These are phyloP conservation scores for Microthlaspi erraticum DNA, from an alignment of 345 rosid species.

Conservation along the genomic window DNA sequence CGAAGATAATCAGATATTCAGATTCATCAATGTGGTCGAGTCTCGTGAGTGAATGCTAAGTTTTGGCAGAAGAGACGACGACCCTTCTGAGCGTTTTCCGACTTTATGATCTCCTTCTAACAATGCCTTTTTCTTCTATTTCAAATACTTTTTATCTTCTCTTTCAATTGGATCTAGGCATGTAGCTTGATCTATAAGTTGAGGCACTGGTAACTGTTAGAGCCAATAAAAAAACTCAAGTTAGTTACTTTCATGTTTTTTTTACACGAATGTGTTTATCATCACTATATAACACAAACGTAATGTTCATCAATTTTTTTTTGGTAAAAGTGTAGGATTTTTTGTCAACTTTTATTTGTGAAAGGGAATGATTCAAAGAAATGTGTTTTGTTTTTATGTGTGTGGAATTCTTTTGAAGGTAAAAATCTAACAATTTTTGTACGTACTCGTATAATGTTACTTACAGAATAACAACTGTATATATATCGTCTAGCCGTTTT, in stretches of 20 bases:
- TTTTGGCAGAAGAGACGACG: constrained; percentile 27
- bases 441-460: neutral
- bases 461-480: neutral
- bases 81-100: neutral
- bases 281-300: neutral
- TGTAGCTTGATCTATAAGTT: constrained; percentile 35
- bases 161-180: constrained; percentile 27
- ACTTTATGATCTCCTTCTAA: constrained; percentile 3
- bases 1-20: constrained; percentile 20
- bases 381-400: too few species aligned
- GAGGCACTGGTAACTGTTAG: constrained; percentile 31
- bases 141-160: constrained; percentile 14
- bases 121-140: constrained; percentile 32
- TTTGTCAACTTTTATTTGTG: too few species aligned
- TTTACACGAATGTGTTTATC: neutral
- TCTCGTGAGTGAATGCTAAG: constrained; percentile 27
- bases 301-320: constrained; percentile 5
- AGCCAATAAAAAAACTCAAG: constrained; percentile 2
- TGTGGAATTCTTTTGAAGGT: too few species aligned
- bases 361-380: too few species aligned
- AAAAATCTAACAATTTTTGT: too few species aligned
- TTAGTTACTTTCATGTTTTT: neutral
- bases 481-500: constrained; percentile 1
- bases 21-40: constrained; percentile 38
- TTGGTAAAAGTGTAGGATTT: too few species aligned